Percentiles rank a stretch among this genome's conserved stretches.
Evolutionary conservation across 2,329 filamentous ascomycete genomes (phyloP).

Genomic region (Epichloe uncinata): DNA sequence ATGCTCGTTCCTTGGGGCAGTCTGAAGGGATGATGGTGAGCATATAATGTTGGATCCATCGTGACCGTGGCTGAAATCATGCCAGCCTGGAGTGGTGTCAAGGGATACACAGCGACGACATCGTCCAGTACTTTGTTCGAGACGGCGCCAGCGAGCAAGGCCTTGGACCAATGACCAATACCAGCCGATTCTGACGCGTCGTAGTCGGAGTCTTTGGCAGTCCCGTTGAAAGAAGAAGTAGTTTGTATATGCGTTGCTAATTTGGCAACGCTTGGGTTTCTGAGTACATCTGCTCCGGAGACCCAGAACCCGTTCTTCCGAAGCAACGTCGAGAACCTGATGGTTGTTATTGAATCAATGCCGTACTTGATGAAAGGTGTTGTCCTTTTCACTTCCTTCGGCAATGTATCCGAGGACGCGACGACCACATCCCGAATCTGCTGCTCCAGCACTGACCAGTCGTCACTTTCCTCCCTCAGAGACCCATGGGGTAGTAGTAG

Average conservation of each 20-base stretch:
- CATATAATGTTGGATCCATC: constrained; percentile 10
- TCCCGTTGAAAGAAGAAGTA: too few relatives aligned
- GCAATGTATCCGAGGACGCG: not conserved
- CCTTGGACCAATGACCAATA: not conserved
- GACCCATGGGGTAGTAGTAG: too few relatives aligned
- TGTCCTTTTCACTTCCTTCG: constrained; percentile 13
- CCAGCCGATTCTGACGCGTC: not conserved
- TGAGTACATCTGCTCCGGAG: constrained; percentile 22
- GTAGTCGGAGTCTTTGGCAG: too few relatives aligned
- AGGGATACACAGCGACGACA: constrained; percentile 15
- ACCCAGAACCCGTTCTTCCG: constrained; percentile 14
- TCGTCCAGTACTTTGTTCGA: constrained; percentile 3
- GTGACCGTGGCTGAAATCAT: constrained; percentile 10
- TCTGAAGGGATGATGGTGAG: constrained; percentile 7
- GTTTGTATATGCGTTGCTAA: constrained; percentile 5
- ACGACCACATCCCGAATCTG: not conserved
- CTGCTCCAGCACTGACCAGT: not conserved
- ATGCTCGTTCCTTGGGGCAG: constrained; percentile 4
- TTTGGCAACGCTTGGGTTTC: constrained; percentile 17
- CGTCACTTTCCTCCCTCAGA: not conserved
- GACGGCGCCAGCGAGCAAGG: not conserved
- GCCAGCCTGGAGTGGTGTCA: constrained; percentile 12
- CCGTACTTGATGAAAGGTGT: constrained; percentile 20
- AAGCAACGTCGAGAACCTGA: constrained; percentile 18
- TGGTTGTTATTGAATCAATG: constrained; percentile 20